These are phyloP conservation scores for Debaryomycetaceae sp. DNA, from an alignment of 1,139 yeast species.

Conservation along the genomic window DNA sequence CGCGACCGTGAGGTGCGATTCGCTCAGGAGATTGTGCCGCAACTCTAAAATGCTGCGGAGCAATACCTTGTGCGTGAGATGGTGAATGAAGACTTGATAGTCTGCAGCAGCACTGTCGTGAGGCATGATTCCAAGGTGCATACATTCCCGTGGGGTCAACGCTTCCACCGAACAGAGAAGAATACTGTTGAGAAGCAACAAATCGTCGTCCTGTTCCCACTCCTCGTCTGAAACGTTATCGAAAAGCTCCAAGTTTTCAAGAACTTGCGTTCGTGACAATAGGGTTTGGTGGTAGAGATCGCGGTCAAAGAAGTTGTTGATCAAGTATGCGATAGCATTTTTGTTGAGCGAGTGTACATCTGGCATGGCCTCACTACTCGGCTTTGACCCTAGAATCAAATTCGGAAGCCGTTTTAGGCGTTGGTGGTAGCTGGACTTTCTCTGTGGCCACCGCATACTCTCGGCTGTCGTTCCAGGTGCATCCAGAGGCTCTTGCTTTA, in stretches of 20 bases:
- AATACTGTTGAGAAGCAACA: conserved; percentile 35
- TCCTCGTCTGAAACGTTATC: conserved; percentile 19
- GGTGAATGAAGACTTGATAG: conserved; percentile 15
- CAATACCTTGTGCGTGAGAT: conserved; percentile 20
- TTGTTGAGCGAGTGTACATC: conserved; percentile 10
- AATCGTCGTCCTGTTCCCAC: conserved; percentile 43
- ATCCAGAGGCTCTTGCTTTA: neutral
- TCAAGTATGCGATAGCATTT: conserved; percentile 16
- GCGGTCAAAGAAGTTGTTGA: conserved; percentile 21
- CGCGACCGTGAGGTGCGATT: conserved; percentile 36
- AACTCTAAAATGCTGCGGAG: conserved; percentile 29
- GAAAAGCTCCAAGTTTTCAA: conserved; percentile 20
- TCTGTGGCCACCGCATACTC: too few relatives aligned
- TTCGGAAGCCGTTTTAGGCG: neutral
- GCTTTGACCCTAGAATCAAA: neutral
- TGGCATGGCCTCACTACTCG: neutral
- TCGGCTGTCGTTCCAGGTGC: neutral
- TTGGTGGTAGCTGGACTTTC: neutral
- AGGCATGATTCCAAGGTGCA: conserved; percentile 14
- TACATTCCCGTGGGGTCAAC: conserved; percentile 24
- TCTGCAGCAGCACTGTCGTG: conserved; percentile 6
- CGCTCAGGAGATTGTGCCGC: conserved; percentile 35
- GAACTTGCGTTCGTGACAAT: conserved; percentile 15
- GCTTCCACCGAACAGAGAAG: conserved; percentile 30
- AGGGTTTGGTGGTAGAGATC: conserved; percentile 23